A percentile compares a stretch with the other conserved stretches of the same genome.
Conservation (phyloP, 2,329 filamentous ascomycete genomes). For the Exophiala aquamarina region DNA sequence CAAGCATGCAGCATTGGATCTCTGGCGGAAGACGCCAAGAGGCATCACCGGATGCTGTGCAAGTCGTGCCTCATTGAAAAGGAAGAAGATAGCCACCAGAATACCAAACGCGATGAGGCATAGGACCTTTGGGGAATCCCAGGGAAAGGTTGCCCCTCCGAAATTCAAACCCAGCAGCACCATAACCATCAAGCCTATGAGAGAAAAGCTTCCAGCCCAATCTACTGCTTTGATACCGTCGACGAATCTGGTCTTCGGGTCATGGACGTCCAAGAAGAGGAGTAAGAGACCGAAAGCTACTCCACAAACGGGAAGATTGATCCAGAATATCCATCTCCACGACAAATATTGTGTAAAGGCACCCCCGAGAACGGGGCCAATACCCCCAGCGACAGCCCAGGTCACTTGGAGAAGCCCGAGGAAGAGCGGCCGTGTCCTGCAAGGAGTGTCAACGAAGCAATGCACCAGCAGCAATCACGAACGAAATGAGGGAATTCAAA, state of each 20-base stretch:
- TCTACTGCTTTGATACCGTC: conserved; percentile 43
- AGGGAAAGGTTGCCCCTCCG: conserved; percentile 72
- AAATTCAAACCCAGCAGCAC: conserved; percentile 82
- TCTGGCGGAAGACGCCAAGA: conserved; percentile 64
- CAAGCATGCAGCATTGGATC: conserved; percentile 51
- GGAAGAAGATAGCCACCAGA: conserved; percentile 63
- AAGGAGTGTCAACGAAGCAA: neutral
- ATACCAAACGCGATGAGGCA: conserved; percentile 74
- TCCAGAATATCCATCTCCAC: conserved; percentile 58
- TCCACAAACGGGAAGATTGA: conserved; percentile 54
- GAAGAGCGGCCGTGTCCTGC: conserved; percentile 47
- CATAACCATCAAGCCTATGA: conserved; percentile 82
- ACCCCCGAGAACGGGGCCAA: conserved; percentile 55
- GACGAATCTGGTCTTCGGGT: conserved; percentile 50
- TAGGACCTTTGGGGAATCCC: conserved; percentile 71
- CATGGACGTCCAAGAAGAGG: conserved; percentile 55
- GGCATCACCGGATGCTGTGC: conserved; percentile 79
- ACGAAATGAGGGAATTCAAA: conserved; percentile 28
- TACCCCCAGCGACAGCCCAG: conserved; percentile 55
- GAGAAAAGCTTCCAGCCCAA: conserved; percentile 58
- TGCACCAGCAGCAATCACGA: too few relatives aligned
- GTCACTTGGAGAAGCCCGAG: conserved; percentile 53
- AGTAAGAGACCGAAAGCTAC: conserved; percentile 49
- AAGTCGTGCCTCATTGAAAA: conserved; percentile 69
- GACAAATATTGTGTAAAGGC: conserved; percentile 43